These are phyloP conservation scores for Lodderomyces orthopsilosis DNA, from an alignment of 1,139 yeast species.

Conservation along the genomic window DNA sequence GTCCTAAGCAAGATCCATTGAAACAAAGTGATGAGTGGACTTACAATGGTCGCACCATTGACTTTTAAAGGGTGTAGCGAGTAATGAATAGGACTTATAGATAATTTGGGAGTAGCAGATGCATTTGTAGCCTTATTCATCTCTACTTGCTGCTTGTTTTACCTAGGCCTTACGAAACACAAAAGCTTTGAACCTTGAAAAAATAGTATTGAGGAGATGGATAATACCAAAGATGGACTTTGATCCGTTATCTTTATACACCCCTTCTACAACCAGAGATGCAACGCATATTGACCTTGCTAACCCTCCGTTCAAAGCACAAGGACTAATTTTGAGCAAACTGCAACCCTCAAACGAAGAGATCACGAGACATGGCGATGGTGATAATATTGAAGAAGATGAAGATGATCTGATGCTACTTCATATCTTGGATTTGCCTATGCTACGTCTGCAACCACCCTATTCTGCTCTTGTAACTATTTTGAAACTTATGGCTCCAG, in stretches of 20 bases:
- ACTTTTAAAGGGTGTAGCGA: slow-evolving; percentile 51
- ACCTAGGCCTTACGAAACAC: neutral
- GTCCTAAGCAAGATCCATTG: slow-evolving; percentile 98
- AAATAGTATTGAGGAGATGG: neutral
- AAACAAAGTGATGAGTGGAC: slow-evolving; percentile 79
- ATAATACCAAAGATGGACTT: slow-evolving; percentile 25
- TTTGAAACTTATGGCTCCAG: slow-evolving; percentile 51
- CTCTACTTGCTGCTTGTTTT: neutral
- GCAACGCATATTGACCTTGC: neutral
- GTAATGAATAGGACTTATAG: neutral
- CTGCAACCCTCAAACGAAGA: no score
- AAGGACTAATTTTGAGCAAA: neutral
- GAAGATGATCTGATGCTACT: slow-evolving; percentile 34
- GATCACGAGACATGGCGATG: neutral
- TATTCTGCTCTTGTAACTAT: slow-evolving; percentile 42
- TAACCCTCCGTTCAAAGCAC: neutral
- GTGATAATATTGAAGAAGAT: slow-evolving; percentile 15
- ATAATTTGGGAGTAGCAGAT: neutral
- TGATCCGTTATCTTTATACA: slow-evolving; percentile 44
- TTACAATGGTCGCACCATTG: slow-evolving; percentile 94
- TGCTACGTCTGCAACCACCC: slow-evolving; percentile 48
- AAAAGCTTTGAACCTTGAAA: neutral
- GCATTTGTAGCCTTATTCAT: neutral
- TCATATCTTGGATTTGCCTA: slow-evolving; percentile 69
- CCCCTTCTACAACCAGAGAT: slow-evolving; percentile 20